Evolutionary conservation across 352 stramenopile genomes (phyloP).

Genomic region (Pythium vanterpoolii): DNA sequence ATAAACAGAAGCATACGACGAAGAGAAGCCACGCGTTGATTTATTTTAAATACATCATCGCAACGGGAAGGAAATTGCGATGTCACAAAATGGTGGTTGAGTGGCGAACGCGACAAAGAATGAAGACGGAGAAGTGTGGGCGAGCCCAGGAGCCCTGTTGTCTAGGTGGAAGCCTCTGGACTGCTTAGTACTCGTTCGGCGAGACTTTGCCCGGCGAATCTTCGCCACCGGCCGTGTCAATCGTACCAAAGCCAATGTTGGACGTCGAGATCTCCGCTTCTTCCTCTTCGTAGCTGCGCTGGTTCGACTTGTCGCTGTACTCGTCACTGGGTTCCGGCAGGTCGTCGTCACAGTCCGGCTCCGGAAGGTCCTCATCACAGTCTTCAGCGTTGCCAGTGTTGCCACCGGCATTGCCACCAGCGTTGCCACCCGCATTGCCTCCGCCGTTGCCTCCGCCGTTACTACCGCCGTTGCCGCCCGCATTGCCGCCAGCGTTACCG

Average conservation of each 20-base stretch:
- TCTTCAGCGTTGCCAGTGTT: neutral
- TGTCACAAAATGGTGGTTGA: slow-evolving; percentile 7
- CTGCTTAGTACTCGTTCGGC: slow-evolving; percentile 7
- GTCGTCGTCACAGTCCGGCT: slow-evolving; percentile 12
- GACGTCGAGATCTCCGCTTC: slow-evolving; percentile 28
- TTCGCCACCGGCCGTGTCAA: slow-evolving; percentile 19
- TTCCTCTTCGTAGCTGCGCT: neutral
- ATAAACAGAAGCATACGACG: no score
- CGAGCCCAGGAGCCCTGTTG: neutral
- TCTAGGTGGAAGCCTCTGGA: neutral
- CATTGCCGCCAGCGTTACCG: neutral
- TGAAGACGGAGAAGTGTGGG: neutral
- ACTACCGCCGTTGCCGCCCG: neutral
- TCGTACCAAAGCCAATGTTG: slow-evolving; percentile 31
- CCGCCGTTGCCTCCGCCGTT: no score
- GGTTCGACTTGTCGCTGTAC: slow-evolving; percentile 15
- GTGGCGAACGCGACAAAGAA: neutral
- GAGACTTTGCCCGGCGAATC: slow-evolving; percentile 13
- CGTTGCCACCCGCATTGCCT: slow-evolving; percentile 1
- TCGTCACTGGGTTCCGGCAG: slow-evolving; percentile 6
- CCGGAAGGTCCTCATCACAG: slow-evolving; percentile 10
- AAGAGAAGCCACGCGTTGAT: neutral
- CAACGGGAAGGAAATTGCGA: slow-evolving; percentile 2
- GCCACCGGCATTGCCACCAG: neutral
- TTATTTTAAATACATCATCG: slow-evolving; percentile 13